Evolutionary conservation across 1,284 basidiomycete species (phyloP), one percentile per base, ranked within the genome.

Genomic region (Xerocomus nothofagi): DNA sequence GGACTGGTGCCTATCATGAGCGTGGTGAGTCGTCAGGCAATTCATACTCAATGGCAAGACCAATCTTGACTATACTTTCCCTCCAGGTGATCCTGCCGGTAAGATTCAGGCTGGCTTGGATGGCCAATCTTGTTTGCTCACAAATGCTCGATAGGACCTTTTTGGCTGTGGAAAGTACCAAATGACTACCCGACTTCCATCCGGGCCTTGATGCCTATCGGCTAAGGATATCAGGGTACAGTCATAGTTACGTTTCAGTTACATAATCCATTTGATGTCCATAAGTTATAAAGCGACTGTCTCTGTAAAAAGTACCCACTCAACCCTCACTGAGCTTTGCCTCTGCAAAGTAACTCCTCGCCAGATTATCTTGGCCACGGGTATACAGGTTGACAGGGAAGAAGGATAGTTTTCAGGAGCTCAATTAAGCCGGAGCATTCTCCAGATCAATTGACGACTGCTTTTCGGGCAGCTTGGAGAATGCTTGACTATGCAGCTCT

Each of bases 391-490:
- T 62, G 62, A 71, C 10, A 68, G 70, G 78, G 74, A 60, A 73
- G 63, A 77, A 59, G 66, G 65, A 75, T 48, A 45, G 55, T 47
- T 15, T 10, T 29, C 29, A 51, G 40, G 82, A 73, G 79, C 73
- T 73, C 84, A 86, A 84, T 84, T 87, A 87, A 87, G 85, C 84
- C 85, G 85, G 84, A 86, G 83, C 80, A 69, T 70, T 72, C 76
- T 72, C 75, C 67, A 78, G 72, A 69, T 61, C 51, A 58, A 58
- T 54, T 57, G 65, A 51, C 66, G 62, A 61, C 69, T 72, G 70
- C 65, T 66, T 68, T 60, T 61, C 50, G 61, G 67, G 65, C 72
- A 77, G 74, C 61, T 68, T 79, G 78, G 78, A 70, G 74, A 72
- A 72, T 74, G 81, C 81, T 87, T 84, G 84, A 87, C 84, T 87